Conservation (phyloP, 176 grass and related monocot species). For the Oryza rufipogon region DNA sequence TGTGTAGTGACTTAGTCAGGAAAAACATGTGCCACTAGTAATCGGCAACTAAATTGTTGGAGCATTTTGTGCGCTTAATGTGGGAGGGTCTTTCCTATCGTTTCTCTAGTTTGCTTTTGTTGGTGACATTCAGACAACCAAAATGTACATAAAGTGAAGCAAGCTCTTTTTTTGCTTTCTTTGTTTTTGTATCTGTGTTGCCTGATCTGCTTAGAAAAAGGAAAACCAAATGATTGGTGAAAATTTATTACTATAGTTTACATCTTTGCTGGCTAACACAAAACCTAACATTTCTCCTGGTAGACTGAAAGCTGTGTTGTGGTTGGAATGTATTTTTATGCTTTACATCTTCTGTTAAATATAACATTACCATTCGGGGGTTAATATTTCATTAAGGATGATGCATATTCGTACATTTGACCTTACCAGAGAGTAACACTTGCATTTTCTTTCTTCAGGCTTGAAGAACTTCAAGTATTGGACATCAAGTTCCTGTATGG, state of each 20-base stretch:
- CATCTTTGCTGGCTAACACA: constrained; percentile 1
- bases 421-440: neutral
- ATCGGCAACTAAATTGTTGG: constrained; percentile 10
- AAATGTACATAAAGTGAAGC: neutral
- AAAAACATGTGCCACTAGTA: constrained; percentile 8
- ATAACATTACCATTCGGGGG: neutral
- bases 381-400: constrained; percentile 17
- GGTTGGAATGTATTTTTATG: constrained; percentile 9
- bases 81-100: neutral
- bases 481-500: constrained; percentile 98
- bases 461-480: constrained; percentile 98
- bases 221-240: constrained; percentile 14
- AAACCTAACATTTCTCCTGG: constrained; percentile 12
- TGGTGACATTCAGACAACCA: neutral
- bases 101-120: constrained; percentile 16
- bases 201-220: constrained; percentile 23
- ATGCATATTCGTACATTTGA: neutral
- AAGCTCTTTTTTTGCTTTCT: constrained; percentile 22
- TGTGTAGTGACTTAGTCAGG: constrained; percentile 9
- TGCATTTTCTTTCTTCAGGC: constrained; percentile 57
- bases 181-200: neutral
- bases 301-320: neutral
- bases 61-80: neutral
- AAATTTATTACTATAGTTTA: constrained; percentile 1
- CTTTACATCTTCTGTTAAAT: neutral